Evolutionary conservation across 495 filamentous ascomycete species (phyloP), one percentile per base, ranked within the genome.

Genomic region (Tuber magnatum): DNA sequence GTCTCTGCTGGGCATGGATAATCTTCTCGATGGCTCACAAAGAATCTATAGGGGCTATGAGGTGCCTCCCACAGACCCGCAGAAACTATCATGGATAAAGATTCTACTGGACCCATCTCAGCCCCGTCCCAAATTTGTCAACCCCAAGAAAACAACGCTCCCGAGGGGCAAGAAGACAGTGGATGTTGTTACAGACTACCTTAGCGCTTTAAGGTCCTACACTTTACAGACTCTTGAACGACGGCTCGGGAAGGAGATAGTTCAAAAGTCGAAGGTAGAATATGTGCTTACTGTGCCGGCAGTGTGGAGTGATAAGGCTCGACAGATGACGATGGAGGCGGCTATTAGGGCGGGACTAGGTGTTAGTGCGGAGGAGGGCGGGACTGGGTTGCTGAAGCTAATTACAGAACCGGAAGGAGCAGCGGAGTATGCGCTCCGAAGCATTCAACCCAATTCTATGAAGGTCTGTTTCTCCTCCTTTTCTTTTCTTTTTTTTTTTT

Each of bases 231-330:
- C 90, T 0, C 85, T 93, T 44, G 89, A 88, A 1, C 85, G 90
- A 22, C 86, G 91, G 5, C 86, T 92, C 48, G 90, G 90, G 69
- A 84, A 88, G 77, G 87, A 87, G 8, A 88, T 90, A 74, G 87
- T 93, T 82, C 84, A 85, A 8, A 77, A 85, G 3, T 91, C 88
- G 14, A 87, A 86, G 48, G 87, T 92, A 43, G 87, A 90, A 61
- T 92, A 90, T 76, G 88, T 93, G 39, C 84, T 93, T 39, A 93
- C 91, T 0, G 92, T 92, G 48, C 91, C 91, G 9, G 91, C 91
- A n/a, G 88, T 93, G n/a, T 93, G 91, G 91, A 90, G 90, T n/a
- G 91, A 94, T 70, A 88, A 88, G 41, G 91, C 91, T 32, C 92
- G 92, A 80, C 87, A 89, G 72, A 88, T 88, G 46, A 92, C 90